phyloP scores from a whole-genome alignment of 495 filamentous ascomycete genomes.

The Daldinia vernicosa region DNA sequence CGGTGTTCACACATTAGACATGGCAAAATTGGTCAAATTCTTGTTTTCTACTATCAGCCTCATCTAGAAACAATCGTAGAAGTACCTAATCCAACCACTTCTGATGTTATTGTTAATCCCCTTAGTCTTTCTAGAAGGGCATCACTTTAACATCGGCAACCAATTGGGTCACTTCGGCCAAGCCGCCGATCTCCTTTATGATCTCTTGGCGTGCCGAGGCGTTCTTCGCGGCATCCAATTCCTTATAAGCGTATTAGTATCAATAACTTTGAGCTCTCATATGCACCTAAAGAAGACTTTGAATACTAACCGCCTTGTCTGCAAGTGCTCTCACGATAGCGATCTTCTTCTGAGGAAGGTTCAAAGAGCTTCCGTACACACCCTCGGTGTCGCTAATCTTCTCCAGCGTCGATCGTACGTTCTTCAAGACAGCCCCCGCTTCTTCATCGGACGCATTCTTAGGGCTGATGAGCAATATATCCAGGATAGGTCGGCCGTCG shows the following conservation, averaged over 20 bases:
- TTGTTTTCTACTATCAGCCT: too few species aligned
- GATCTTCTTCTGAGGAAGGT: constrained; percentile 29
- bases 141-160: constrained; percentile 17
- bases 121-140: constrained; percentile 2
- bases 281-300: background rate
- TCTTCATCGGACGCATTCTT: constrained; percentile 17
- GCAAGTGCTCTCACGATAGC: constrained; percentile 12
- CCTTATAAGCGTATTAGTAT: constrained; percentile 3
- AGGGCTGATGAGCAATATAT: constrained; percentile 21
- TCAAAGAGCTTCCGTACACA: constrained; percentile 30
- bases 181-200: background rate
- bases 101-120: too few species aligned
- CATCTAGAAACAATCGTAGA: too few species aligned
- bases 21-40: too few species aligned
- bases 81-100: too few species aligned
- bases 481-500: constrained; percentile 1
- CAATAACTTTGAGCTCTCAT: background rate
- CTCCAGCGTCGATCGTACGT: constrained; percentile 12
- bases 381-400: constrained; percentile 4
- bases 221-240: constrained; percentile 19
- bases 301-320: constrained; percentile 23
- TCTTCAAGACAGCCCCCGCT: constrained; percentile 8
- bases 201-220: constrained; percentile 14
- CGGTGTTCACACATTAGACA: too few species aligned
- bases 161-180: constrained; percentile 22